Evolutionary conservation across 129 eudicot species (phyloP), one percentile per base, ranked within the genome.

Genomic region (Sambucus nigra): DNA sequence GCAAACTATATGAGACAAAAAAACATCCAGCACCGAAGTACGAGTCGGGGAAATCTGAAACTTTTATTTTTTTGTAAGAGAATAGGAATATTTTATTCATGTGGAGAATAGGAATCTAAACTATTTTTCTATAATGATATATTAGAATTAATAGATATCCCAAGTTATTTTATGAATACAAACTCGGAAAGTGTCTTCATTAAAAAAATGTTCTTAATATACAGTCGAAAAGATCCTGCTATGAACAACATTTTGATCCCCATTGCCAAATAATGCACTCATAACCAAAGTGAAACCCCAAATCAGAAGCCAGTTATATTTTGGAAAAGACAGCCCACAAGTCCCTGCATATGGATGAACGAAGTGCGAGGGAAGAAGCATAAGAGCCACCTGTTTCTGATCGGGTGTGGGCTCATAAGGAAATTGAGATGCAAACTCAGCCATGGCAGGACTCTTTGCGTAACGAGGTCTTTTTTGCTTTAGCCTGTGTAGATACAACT

Each of bases 321-420:
- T n/a, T 51, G 27, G 25, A 45, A 5, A 25, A 25, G 45, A 26
- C 25, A 11, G 29, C 53, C 18, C 47, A 42, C 26, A 2, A 32
- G 25, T n/a, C 18, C 27, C 18, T 16, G 4, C 5, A 33, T 25
- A 5, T 15, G 21, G 9, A 31, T 26, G 10, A 35, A 55, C 22
- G 2, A 4, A 49, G 14, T 13, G 2, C 21, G 16, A 10, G 4
- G 38, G 53, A 55, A 26, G 7, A 44, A 23, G 21, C 7, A 45
- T 7, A 53, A 25, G 2, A 7, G 21, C 17, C 22, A 84, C 95
- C 93, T 79, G 84, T 51, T 79, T 46, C 59, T 89, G 95, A 74
- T 89, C 95, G 12, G 95, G 95, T 7, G 98, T 89, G 35, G 98
- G 94, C 7, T 71, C 57, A 70, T 68, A 79, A 32, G 88, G 98